Base-by-base conservation (phyloP, 805 yeast genomes). In the Candida verbasci region DNA sequence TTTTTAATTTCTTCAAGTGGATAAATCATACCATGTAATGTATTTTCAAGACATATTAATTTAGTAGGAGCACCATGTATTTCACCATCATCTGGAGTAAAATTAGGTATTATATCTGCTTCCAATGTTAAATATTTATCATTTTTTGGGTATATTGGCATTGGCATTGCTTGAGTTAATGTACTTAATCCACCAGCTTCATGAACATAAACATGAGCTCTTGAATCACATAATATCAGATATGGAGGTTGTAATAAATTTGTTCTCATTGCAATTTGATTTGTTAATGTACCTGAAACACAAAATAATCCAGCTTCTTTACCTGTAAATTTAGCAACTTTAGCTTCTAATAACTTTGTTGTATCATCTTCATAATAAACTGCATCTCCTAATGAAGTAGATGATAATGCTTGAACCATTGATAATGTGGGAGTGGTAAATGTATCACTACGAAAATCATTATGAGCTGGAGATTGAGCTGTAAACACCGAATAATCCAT, bases 131-230 rank as follows among this genome's bases (percentile, higher is more conserved):
- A 49, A 53, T 86, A 78, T 34, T 69, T 48, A 8, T 93, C 94
- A 52, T 88, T 88, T 11, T 72, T 52, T 3, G 97, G 96, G 21
- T 59, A 65, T 7, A 88, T 87, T 1, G 96, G 86, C 6, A 76
- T 75, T 4, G 87, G 95, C 94, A 89, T 84, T 2, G 96, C 95
- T 60, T 84, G 95, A 10, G 95, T 85, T 41, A 91, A 68, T 35
- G 86, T 78, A 5, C 96, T 94, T 35, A 91, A 60, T 2, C 97
- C 97, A 24, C 89, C 96, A 17, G 96, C 95, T 62, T 89, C 97
- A 48, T 79, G 79, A 21, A 79, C 67, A 57, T 72, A 89, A 17
- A 89, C 80, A 52, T 89, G 97, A 9, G 91, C 80, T 43, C 96
- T 71, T 59, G 80, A 71, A 58, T 91, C 97, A 65, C 96, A 86